A percentile compares a stretch with the other conserved stretches of the same genome.
Conservation (phyloP, 371 early-diverging fungal species). For the Catenaria anguillulae region DNA sequence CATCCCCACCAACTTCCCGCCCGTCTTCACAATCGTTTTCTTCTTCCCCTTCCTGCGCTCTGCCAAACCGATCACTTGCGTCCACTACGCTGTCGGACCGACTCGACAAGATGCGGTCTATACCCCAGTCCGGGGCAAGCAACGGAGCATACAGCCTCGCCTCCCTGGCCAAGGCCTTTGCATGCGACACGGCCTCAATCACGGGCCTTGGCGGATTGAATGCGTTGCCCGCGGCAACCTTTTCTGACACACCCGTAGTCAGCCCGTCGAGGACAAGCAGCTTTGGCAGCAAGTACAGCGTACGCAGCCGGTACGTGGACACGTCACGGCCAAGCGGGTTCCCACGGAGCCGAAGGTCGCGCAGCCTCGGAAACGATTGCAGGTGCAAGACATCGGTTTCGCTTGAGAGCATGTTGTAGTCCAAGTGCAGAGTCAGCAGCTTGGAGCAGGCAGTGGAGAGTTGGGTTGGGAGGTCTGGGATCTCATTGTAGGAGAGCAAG, state of each 20-base stretch:
- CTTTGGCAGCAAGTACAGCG: constrained; percentile 20
- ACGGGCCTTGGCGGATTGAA: constrained; percentile 26
- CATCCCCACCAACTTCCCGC: too few relatives aligned
- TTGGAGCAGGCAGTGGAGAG: too few relatives aligned
- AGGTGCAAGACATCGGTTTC: constrained; percentile 14
- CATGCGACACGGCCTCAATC: constrained; percentile 9
- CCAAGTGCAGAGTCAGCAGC: not conserved
- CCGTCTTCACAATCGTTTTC: too few relatives aligned
- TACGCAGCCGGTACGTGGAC: constrained; percentile 17
- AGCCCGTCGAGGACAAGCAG: constrained; percentile 23
- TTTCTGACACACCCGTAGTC: constrained; percentile 27
- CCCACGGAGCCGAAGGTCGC: constrained; percentile 14
- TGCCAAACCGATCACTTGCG: too few relatives aligned
- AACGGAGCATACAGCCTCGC: not conserved
- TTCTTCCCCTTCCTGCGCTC: too few relatives aligned
- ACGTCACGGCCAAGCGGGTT: constrained; percentile 20
- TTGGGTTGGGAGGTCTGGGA: constrained; percentile 8
- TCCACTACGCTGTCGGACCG: too few relatives aligned
- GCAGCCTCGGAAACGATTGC: constrained; percentile 14
- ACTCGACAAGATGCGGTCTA: too few relatives aligned
- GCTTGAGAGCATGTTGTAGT: constrained; percentile 8
- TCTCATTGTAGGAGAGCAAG: constrained; percentile 18
- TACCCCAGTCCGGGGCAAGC: not conserved
- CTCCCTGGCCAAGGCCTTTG: not conserved
- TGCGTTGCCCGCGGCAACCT: constrained; percentile 26